Conservation (phyloP, 805 yeast species). For the Candida railenensis region DNA sequence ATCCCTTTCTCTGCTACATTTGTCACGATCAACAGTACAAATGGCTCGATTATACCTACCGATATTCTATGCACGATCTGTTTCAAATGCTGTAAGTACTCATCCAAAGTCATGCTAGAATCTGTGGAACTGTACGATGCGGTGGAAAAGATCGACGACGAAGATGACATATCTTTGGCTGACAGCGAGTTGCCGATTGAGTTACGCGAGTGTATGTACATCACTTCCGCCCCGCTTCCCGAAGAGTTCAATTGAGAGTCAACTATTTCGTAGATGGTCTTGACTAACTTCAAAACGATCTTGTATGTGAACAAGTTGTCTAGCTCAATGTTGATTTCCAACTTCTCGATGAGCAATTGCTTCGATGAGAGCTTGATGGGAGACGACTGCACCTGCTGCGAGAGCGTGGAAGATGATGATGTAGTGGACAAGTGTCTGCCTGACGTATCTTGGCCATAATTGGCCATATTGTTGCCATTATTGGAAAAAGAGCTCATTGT, state of each 20-base stretch:
- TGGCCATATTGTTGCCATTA: conserved; percentile 3
- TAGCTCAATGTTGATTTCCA: conserved; percentile 41
- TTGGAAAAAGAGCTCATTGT: conserved; percentile 1
- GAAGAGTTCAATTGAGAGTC: conserved; percentile 18
- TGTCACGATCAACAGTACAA: conserved; percentile 24
- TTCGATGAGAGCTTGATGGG: conserved; percentile 40
- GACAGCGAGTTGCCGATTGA: neutral
- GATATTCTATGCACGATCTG: conserved; percentile 27
- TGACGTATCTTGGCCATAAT: neutral
- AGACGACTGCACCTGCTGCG: conserved; percentile 17
- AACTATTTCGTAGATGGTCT: conserved; percentile 25
- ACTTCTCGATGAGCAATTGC: conserved; percentile 42
- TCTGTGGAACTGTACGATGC: conserved; percentile 22
- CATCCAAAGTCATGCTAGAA: conserved; percentile 26
- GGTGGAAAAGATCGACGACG: conserved; percentile 36
- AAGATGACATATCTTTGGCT: conserved; percentile 3
- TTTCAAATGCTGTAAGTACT: conserved; percentile 26
- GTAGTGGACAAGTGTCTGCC: neutral
- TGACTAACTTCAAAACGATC: conserved; percentile 28
- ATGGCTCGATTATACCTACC: conserved; percentile 41
- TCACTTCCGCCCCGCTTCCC: neutral
- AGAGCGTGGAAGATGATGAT: neutral
- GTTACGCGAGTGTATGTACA: neutral
- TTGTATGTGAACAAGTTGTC: conserved; percentile 40
- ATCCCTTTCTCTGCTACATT: conserved; percentile 32